Percentiles rank a stretch among this genome's conserved stretches.
Evolutionary conservation across 2,329 filamentous ascomycete species (phyloP).

Genomic region (Tolypocladium ophioglossoides): DNA sequence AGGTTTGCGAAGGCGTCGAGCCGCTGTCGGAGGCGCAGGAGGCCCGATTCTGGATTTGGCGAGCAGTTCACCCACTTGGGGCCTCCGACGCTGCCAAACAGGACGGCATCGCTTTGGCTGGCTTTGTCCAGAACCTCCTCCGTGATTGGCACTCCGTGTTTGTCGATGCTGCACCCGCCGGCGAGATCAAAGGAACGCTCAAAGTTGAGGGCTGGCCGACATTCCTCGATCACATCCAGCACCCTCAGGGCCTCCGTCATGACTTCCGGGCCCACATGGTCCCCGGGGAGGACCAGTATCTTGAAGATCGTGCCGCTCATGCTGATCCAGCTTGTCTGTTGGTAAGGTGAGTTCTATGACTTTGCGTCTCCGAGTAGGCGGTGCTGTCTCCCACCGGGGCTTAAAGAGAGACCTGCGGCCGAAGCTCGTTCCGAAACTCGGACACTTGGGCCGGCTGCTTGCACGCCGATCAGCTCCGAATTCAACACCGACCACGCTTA

Average conservation of each 20-base stretch:
- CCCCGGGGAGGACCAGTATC: slow-evolving; percentile 33
- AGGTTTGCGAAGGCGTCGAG: slow-evolving; percentile 40
- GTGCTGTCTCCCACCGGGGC: not conserved
- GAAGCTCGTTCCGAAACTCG: not conserved
- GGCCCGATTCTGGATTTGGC: slow-evolving; percentile 33
- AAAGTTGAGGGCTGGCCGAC: slow-evolving; percentile 18
- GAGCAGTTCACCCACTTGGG: slow-evolving; percentile 31
- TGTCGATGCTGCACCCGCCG: slow-evolving; percentile 30
- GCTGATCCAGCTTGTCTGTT: not conserved
- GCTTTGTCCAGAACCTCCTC: slow-evolving; percentile 30
- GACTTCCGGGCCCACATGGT: slow-evolving; percentile 36
- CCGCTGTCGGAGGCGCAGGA: slow-evolving; percentile 26
- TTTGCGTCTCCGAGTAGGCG: not conserved
- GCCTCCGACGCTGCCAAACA: slow-evolving; percentile 37
- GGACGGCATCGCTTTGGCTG: slow-evolving; percentile 28
- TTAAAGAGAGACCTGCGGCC: not conserved
- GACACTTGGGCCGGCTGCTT: not conserved
- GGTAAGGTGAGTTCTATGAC: not conserved
- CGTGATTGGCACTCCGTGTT: slow-evolving; percentile 31
- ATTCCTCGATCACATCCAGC: slow-evolving; percentile 27
- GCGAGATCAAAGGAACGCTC: slow-evolving; percentile 15
- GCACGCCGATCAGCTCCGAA: no score
- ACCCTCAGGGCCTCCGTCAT: slow-evolving; percentile 34
- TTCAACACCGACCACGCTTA: no score
- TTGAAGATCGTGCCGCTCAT: slow-evolving; percentile 9